These are phyloP conservation scores for Whalleya microplaca DNA, from an alignment of 2,329 filamentous ascomycete genomes.

Conservation along the genomic window DNA sequence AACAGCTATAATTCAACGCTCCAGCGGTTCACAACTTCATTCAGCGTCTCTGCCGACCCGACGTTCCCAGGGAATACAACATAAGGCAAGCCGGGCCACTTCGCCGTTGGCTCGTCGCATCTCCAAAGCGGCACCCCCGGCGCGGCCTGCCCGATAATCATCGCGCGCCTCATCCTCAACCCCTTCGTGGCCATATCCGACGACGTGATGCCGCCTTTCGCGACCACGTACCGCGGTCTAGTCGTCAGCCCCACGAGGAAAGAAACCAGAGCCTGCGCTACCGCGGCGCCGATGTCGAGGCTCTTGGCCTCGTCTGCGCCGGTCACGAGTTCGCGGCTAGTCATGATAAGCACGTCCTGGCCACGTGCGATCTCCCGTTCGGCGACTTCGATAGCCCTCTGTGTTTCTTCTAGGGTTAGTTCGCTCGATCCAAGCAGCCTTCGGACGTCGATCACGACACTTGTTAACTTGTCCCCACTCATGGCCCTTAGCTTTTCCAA, in stretches of 20 bases:
- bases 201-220: conserved; percentile 63
- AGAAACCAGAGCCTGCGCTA: conserved; percentile 55
- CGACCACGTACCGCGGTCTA: conserved; percentile 59
- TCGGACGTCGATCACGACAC: conserved; percentile 52
- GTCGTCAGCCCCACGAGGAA: conserved; percentile 51
- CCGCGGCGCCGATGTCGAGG: conserved; percentile 56
- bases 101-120: conserved; percentile 56
- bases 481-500: conserved; percentile 46
- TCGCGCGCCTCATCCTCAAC: conserved; percentile 55
- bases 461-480: conserved; percentile 45
- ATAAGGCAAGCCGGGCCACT: conserved; percentile 56
- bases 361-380: conserved; percentile 47
- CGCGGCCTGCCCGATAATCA: conserved; percentile 60
- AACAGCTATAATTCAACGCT: not conserved
- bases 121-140: conserved; percentile 61
- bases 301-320: conserved; percentile 53
- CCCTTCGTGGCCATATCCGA: conserved; percentile 63
- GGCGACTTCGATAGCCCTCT: conserved; percentile 36
- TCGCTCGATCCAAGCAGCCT: conserved; percentile 47
- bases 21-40: conserved; percentile 13
- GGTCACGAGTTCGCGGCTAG: conserved; percentile 55
- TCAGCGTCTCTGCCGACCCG: conserved; percentile 50
- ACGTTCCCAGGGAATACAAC: conserved; percentile 63
- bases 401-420: conserved; percentile 37
- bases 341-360: conserved; percentile 60